Conservation (phyloP, 192 early-diverging fungal species). For the Coemansia sp. region DNA sequence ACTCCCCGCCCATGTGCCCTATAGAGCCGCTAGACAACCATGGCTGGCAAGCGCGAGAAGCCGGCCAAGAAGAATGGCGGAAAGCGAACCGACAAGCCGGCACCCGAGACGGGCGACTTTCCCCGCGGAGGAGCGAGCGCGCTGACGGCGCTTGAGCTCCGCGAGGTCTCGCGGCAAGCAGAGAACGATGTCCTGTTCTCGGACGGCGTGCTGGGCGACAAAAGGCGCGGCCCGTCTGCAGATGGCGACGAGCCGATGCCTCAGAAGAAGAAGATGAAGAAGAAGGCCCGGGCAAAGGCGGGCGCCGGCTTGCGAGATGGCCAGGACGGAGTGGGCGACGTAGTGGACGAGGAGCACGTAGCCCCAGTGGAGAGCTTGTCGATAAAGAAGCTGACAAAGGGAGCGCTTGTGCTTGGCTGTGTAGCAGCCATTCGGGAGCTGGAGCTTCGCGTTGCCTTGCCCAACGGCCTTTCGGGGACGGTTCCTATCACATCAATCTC, state of each 20-base stretch:
- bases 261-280: constrained; percentile 48
- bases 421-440: constrained; percentile 74
- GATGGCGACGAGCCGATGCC: constrained; percentile 16
- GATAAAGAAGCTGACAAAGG: constrained; percentile 61
- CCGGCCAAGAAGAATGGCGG: neutral
- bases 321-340: constrained; percentile 1
- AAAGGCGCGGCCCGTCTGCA: constrained; percentile 54
- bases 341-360: constrained; percentile 20
- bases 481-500: constrained; percentile 89
- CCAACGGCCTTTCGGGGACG: constrained; percentile 74
- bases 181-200: constrained; percentile 62
- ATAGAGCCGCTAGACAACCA: too few relatives aligned
- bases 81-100: constrained; percentile 7
- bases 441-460: constrained; percentile 76
- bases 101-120: constrained; percentile 57
- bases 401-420: constrained; percentile 69
- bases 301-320: neutral
- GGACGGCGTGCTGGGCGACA: constrained; percentile 40
- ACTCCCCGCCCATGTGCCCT: too few relatives aligned
- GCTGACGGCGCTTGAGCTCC: constrained; percentile 76
- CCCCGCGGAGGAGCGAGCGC: constrained; percentile 78
- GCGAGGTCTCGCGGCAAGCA: constrained; percentile 70
- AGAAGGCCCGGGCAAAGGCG: constrained; percentile 29
- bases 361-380: constrained; percentile 31
- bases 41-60: constrained; percentile 18